Base-by-base conservation (phyloP, 495 filamentous ascomycete species). In the Thermothielavioides terrestris region DNA sequence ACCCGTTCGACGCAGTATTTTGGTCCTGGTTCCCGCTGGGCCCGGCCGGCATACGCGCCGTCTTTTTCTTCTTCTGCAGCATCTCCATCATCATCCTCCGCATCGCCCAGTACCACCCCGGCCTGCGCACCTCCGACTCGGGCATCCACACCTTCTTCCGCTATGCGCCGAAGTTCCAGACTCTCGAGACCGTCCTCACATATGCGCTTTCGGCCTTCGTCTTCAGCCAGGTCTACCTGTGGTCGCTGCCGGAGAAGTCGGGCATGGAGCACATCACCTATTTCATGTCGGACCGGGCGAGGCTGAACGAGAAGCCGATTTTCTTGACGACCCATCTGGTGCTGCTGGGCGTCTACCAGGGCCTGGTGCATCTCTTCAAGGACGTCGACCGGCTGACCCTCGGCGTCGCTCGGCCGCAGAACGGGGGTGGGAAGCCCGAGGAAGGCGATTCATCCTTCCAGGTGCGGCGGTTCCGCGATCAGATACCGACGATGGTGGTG, bases 21-120 rank as follows among this genome's bases (percentile, higher is more conserved):
- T 95, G 89, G 89, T 68, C 81, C 59, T 87, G 87, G 85, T 88
- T 94, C 58, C 89, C 90, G 35, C 53, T 95, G 38, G 85, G 89
- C 46, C 75, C 68, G 47, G 80, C 83, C 32, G 87, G 83, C 50
- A 61, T 94, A 27, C 84, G 89, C 49, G 77, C 86, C n/a, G 50
- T 86, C 28, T 73, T 91, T 49, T 84, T 89, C 66, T 77, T 92
- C 57, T 71, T 89, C 39, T 73, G 77, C 30, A 71, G 89, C 46
- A 84, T 92, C 63, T 63, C 70, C 25, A 68, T 81, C 50, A 66
- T 83, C 59, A 79, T 95, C 54, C 76, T 96, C 23, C 86, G 92
- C 49, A 87, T 96, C 53, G 78, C 84, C 34, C 84, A 92, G 57
- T 77, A 94, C 64, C 94, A 96, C 65, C 74, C 80, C 49, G 85